Base-by-base conservation (phyloP, 768 basidiomycete species). In the Hericium rajendrae region DNA sequence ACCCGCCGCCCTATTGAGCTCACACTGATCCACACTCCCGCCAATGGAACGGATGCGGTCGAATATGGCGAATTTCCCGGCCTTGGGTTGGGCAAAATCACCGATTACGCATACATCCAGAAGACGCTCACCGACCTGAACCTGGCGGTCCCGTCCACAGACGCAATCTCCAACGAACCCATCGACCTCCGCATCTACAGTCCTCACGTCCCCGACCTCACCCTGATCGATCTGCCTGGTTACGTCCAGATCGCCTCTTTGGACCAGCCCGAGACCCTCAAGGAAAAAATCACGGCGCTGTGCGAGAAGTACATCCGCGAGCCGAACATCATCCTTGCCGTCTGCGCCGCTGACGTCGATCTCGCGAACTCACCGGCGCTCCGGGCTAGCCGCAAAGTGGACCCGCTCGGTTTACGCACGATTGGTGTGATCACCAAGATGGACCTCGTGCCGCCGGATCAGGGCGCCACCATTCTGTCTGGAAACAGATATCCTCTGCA, bases 341-440 rank as follows among this genome's bases (percentile, higher is more conserved):
- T 99, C 16, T 99, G 97, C 68, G 91, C 97, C 8, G 97, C 97
- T 8, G 94, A 99, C 69, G 97, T 99, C 56, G 97, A 99, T 73
- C 79, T 99, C 12, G 97, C 97, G 59, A 99, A 99, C 70, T 97
- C 94, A 0, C 94, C 97, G 6, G 97, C 97, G 0, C 75, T 99
- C 52, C 79, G 93, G 52, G 94, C 97, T 0, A 94, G 92, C 70
- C 79, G 94, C 43, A 87, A 89, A 61, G 91, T 98, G 3, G 97
- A 99, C 67, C 95, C 95, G 2, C 75, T 99, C 15, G 97, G 97
- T 15, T 74, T 94, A 56, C 84, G 97, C 24, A 99, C 97, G 1
- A 94, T 99, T 62, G 97, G 97, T 28, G 97, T 99, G 15, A 80
- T 99, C 46, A 99, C 97, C 20, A 99, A 99, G 78, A 97, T 99